Base-by-base conservation (phyloP, 2,329 filamentous ascomycete genomes). In the Berkeleyomyces basicola region DNA sequence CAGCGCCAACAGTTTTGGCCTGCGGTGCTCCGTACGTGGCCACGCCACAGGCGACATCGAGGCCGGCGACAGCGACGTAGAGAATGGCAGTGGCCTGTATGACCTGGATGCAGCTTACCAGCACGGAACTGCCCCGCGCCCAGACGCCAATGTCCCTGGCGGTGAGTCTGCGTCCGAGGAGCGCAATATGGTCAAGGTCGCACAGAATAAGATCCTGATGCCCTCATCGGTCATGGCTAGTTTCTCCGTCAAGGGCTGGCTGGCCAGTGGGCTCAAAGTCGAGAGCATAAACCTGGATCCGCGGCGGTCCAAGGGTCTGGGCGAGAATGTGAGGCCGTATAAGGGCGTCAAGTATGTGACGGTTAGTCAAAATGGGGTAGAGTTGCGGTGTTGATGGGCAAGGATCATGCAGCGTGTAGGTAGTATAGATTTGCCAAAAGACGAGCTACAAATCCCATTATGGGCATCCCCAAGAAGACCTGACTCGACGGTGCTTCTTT, bases 291-390 rank as follows among this genome's bases (percentile, higher is more conserved):
- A 83, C 70, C 72, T 90, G 68, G 79, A 90, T 71, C 77, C 82
- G n/a, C 85, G 88, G 71, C 90, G 86, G 75, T 95, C 89, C 72
- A 82, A 86, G 63, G 93, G 93, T 0, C 70, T 99, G 55, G 90
- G 90, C 0, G 90, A 95, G 67, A 84, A 87, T 2, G 84, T 97
- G 46, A 95, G 90, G 74, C 93, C 93, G 33, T 97, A 96, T 74
- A 99, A 97, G 75, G 93, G 93, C 1, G 93, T 99, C 67, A 99
- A 99, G 75, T 99, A 99, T 73, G 72, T 99, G 68, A 96, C 91
- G 14, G 77, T 86, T 58, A 86, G 83, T 69, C 82, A 82, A 66
- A 79, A 80, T 11, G 83, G 83, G 31, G 76, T 86, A 49, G 83
- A 86, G 72, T 78, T 84, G 67, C 75, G 83, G 68, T 85, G 83